phyloP scores from a whole-genome alignment of 192 early-diverging fungal species.

The Coemansia sp. region DNA sequence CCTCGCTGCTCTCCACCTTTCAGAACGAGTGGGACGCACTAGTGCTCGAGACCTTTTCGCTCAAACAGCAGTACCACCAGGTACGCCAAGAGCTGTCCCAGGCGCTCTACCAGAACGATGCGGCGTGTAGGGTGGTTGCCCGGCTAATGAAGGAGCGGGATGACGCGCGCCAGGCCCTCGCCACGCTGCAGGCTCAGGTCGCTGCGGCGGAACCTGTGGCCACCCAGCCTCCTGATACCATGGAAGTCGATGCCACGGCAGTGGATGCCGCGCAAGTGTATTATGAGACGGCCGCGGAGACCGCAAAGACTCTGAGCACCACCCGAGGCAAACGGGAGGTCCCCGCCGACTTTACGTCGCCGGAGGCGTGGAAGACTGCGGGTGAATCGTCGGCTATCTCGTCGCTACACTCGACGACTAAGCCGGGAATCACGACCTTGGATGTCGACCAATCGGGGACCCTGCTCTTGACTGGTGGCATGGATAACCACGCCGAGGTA shows the following conservation, averaged over 20 bases:
- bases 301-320: constrained; percentile 60
- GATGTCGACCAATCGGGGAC: constrained; percentile 59
- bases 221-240: not conserved
- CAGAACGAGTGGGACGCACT: constrained; percentile 98
- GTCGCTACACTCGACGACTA: constrained; percentile 70
- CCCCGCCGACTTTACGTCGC: constrained; percentile 65
- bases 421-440: constrained; percentile 64
- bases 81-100: constrained; percentile 90
- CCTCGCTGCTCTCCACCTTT: constrained; percentile 78
- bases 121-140: constrained; percentile 92
- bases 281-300: constrained; percentile 35
- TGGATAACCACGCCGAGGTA: constrained; percentile 74
- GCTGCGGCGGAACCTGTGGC: constrained; percentile 36
- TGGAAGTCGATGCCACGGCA: not conserved
- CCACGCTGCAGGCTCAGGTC: constrained; percentile 23
- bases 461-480: constrained; percentile 74
- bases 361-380: constrained; percentile 66
- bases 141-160: constrained; percentile 88
- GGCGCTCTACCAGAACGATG: constrained; percentile 95
- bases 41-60: constrained; percentile 89
- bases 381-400: constrained; percentile 52
- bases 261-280: constrained; percentile 25
- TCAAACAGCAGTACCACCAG: constrained; percentile 90
- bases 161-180: constrained; percentile 68
- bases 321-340: constrained; percentile 81